A percentile compares a stretch with the other conserved stretches of the same genome.
phyloP scores from a whole-genome alignment of 306 rosid species.

The Gleditsia sinensis region DNA sequence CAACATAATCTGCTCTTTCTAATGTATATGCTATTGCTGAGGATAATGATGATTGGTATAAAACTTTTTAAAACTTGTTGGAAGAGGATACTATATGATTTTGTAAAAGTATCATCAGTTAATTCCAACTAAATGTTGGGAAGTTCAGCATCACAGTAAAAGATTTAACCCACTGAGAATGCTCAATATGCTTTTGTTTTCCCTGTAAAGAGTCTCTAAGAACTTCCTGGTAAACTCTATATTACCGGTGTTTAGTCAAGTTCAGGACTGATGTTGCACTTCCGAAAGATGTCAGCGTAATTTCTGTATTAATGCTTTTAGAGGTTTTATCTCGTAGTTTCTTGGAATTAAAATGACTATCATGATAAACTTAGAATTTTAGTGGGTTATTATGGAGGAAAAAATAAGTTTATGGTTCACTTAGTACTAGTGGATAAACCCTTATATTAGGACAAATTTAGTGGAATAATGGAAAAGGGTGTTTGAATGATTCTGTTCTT shows the following conservation, averaged over 20 bases:
- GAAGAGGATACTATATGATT: conserved; percentile 16
- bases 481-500: too few species aligned
- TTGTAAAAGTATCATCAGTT: neutral
- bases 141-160: conserved; percentile 17
- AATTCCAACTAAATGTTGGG: conserved; percentile 35
- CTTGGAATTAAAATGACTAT: too few species aligned
- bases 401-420: too few species aligned
- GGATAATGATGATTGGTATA: neutral
- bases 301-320: too few species aligned
- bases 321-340: too few species aligned
- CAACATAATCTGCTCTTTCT: conserved; percentile 52
- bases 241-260: conserved; percentile 4
- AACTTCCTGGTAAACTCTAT: conserved; percentile 23
- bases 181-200: conserved; percentile 7
- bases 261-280: too few species aligned
- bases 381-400: too few species aligned
- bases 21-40: conserved; percentile 20
- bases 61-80: neutral
- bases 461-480: too few species aligned
- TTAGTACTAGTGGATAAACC: too few species aligned
- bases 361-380: too few species aligned
- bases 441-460: too few species aligned
- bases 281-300: too few species aligned
- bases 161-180: neutral
- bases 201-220: conserved; percentile 16